phyloP scores from a whole-genome alignment of 331 rosid genomes.

The Erythrophleum ivorense region DNA sequence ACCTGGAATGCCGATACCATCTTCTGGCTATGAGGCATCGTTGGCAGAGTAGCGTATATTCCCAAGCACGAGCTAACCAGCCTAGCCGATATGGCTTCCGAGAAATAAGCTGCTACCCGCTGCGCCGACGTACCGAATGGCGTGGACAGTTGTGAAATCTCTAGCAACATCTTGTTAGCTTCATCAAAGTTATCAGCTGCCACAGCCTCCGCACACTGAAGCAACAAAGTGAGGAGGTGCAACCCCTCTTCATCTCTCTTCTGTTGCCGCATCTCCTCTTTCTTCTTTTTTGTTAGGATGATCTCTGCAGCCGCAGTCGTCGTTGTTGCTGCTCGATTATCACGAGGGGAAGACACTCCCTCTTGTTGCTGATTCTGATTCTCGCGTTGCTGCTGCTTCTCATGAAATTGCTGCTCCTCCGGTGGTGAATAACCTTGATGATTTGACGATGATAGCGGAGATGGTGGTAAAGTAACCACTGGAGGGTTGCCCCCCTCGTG shows the following conservation, averaged over 20 bases:
- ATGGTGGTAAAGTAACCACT: slow-evolving; percentile 39
- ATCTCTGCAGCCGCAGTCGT: slow-evolving; percentile 24
- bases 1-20: slow-evolving; percentile 92
- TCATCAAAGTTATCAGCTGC: slow-evolving; percentile 86
- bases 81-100: slow-evolving; percentile 96
- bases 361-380: slow-evolving; percentile 23
- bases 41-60: slow-evolving; percentile 78
- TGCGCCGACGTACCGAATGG: slow-evolving; percentile 95
- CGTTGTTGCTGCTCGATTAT: slow-evolving; percentile 15
- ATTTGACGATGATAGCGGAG: slow-evolving; percentile 31
- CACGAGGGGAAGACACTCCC: slow-evolving; percentile 33
- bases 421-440: slow-evolving; percentile 38
- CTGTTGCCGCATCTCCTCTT: slow-evolving; percentile 78
- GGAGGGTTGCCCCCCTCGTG: slow-evolving; percentile 35
- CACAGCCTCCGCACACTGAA: slow-evolving; percentile 95
- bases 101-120: slow-evolving; percentile 95
- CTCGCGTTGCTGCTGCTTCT: slow-evolving; percentile 33
- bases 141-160: slow-evolving; percentile 85
- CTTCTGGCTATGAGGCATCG: slow-evolving; percentile 67
- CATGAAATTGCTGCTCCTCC: slow-evolving; percentile 41
- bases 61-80: slow-evolving; percentile 92
- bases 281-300: slow-evolving; percentile 55
- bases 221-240: slow-evolving; percentile 87
- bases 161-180: slow-evolving; percentile 80
- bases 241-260: slow-evolving; percentile 89